Conservation (phyloP, 75 land plant species). For the Larix kaempferi region DNA sequence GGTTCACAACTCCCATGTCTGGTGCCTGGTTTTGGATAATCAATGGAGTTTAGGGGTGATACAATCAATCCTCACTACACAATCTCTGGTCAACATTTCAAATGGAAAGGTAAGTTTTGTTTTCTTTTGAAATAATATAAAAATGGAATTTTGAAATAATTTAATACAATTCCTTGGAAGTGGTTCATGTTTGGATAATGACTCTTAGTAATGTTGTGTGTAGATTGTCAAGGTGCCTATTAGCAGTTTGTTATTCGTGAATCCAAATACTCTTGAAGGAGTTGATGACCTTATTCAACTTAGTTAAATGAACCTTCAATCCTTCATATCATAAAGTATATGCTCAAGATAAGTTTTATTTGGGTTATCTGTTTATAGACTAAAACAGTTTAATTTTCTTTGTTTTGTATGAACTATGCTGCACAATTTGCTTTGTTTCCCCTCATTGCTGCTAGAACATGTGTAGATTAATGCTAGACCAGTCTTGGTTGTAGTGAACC, state of each 20-base stretch:
- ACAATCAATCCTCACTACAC: constrained; percentile 43
- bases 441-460: constrained; percentile 7
- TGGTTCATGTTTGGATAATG: background rate
- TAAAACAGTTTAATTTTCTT: background rate
- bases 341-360: constrained; percentile 70
- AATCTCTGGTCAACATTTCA: constrained; percentile 45
- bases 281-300: constrained; percentile 97
- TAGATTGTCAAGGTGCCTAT: constrained; percentile 58
- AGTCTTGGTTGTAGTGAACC: constrained; percentile 94
- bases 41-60: constrained; percentile 74
- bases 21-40: constrained; percentile 68
- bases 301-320: constrained; percentile 98
- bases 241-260: constrained; percentile 66
- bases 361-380: constrained; percentile 26
- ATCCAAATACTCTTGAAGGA: constrained; percentile 94
- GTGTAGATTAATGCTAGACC: constrained; percentile 97
- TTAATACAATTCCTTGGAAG: background rate
- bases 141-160: background rate
- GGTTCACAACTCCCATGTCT: constrained; percentile 72
- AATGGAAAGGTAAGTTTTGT: constrained; percentile 64
- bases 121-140: background rate
- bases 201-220: background rate
- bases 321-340: constrained; percentile 74
- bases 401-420: background rate
- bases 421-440: background rate